A percentile compares a stretch with the other conserved stretches of the same genome.
Conservation (phyloP, 768 basidiomycete genomes). For the Cystofilobasidium ferigula region DNA sequence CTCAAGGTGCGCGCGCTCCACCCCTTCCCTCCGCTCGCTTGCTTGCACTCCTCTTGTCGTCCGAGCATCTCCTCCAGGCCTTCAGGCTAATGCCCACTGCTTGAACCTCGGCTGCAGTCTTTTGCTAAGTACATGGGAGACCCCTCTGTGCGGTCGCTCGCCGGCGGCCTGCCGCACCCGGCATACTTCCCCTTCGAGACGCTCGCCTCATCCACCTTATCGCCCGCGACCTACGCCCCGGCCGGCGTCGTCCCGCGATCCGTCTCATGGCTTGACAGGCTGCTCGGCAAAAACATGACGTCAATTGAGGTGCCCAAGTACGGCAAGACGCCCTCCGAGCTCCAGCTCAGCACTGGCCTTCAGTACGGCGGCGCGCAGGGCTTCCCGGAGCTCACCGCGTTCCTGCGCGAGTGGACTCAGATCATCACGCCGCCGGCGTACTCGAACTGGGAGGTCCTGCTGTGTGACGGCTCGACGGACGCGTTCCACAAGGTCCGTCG, state of each 20-base stretch:
- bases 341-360: constrained; percentile 52
- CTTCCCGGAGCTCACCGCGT: constrained; percentile 6
- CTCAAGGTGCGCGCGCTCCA: constrained; percentile 44
- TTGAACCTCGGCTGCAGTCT: background rate
- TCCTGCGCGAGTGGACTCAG: constrained; percentile 21
- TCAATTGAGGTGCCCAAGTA: constrained; percentile 54
- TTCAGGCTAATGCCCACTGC: background rate
- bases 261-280: constrained; percentile 32
- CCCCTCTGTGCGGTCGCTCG: constrained; percentile 1
- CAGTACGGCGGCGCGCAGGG: constrained; percentile 49
- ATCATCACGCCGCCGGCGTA: constrained; percentile 21
- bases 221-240: constrained; percentile 45
- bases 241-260: constrained; percentile 31
- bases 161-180: constrained; percentile 21
- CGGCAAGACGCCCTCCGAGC: constrained; percentile 33
- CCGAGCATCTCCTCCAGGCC: background rate
- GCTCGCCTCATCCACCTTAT: constrained; percentile 49
- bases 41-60: background rate
- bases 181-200: constrained; percentile 50
- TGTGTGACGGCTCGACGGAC: constrained; percentile 25
- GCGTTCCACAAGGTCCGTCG: constrained; percentile 19
- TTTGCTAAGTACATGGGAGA: constrained; percentile 22
- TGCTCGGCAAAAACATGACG: constrained; percentile 29
- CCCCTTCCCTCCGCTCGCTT: background rate
- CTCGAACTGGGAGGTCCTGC: constrained; percentile 25